Base-by-base conservation (phyloP, 108 stramenopile genomes). In the Skeletonema potamos region DNA sequence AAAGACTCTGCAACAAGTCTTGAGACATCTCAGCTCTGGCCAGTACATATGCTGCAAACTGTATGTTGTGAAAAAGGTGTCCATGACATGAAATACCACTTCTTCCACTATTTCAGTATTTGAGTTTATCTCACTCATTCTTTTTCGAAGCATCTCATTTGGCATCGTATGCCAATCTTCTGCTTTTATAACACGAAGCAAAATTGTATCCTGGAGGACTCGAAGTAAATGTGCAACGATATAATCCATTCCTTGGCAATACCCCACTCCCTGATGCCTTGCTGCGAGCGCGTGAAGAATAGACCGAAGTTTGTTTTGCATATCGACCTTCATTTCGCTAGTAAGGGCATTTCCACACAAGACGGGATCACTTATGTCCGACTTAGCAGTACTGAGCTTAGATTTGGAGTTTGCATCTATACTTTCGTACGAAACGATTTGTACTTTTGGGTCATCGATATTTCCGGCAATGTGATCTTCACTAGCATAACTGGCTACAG, bases 181-280 rank as follows among this genome's bases (percentile, higher is more conserved):
- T 28, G 32, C 24, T 13, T 15, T 75, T 6, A 77, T 76, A 20
- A 84, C 88, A 15, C 83, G 84, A 60, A 87, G 88, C 24, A 82
- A 67, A 54, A 95, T 77, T 15, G 94, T 95, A 33, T 95, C 94
- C 66, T 95, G 91, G 27, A 95, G 68, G 26, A 92, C 86, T 41
- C 94, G 77, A 30, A 95, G 88, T 61, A 95, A 75, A 74, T 95
- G 94, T 27, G 94, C 94, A 54, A 91, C 94, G 34, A 95, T 73
- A 54, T 95, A 95, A 75, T 95, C 94, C 94, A 92, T 92, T 6
- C 94, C 91, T 79, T 95, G 94, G 63, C 94, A 95, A 66, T 95
- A 95, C 6, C 94, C 94, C 32, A 95, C 86, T 22, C 85, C 87
- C 39, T 79, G 80, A 46, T 95, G 86, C n/a, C 85, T 58, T 34